Conservation (phyloP, 2,329 filamentous ascomycete genomes). For the Ceratocystis papillata region DNA sequence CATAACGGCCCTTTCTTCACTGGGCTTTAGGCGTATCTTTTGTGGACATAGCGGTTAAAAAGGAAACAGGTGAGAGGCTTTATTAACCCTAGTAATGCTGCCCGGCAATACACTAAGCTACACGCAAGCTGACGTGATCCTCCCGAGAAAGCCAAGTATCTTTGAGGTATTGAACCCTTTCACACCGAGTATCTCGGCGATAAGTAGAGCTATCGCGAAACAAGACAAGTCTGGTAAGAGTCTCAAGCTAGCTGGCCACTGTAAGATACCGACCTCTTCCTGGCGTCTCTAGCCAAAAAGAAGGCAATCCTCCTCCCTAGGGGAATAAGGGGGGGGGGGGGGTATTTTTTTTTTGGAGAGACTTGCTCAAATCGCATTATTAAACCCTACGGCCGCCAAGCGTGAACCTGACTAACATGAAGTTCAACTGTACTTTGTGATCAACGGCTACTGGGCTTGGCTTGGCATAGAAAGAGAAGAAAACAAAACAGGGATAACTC, state of each 20-base stretch:
- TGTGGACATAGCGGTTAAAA: background rate
- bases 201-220: background rate
- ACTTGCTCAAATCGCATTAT: background rate
- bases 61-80: background rate
- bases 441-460: constrained; percentile 1
- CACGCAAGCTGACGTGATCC: constrained; percentile 9
- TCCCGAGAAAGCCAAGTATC: constrained; percentile 11
- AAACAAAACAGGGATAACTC: constrained; percentile 2
- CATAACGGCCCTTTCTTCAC: background rate
- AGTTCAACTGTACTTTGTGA: background rate
- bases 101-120: constrained; percentile 5
- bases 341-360: background rate
- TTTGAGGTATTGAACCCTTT: constrained; percentile 10
- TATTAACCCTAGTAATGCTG: background rate
- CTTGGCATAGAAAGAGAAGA: background rate
- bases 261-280: background rate
- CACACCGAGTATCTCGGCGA: background rate
- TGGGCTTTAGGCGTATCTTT: background rate
- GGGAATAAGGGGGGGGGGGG: no score
- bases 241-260: background rate
- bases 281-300: background rate
- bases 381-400: background rate
- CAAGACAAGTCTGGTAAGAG: background rate
- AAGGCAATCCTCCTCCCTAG: no score
- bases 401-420: background rate